These are phyloP conservation scores for Astrephomene gubernaculifera DNA, from an alignment of 139 green algal species.

Conservation along the genomic window DNA sequence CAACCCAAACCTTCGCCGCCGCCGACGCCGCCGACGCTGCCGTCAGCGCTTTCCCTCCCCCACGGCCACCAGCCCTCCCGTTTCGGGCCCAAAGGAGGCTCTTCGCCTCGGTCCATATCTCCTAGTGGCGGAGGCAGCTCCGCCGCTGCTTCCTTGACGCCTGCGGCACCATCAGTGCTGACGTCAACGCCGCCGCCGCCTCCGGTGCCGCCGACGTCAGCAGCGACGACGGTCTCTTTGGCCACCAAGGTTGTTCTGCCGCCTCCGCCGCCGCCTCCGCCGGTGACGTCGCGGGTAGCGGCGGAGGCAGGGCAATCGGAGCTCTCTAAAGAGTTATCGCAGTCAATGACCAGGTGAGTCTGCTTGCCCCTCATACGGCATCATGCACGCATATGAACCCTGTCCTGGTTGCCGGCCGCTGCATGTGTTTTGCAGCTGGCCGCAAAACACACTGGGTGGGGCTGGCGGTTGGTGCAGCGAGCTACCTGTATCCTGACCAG, in stretches of 20 bases:
- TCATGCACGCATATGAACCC: too few relatives aligned
- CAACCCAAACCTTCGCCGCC: not conserved
- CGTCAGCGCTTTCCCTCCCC: not conserved
- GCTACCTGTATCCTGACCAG: too few relatives aligned
- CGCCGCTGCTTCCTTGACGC: too few relatives aligned
- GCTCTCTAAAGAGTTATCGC: too few relatives aligned
- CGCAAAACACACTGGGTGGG: too few relatives aligned
- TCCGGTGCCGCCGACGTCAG: not conserved
- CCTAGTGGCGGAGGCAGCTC: not conserved
- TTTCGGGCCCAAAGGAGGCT: constrained; percentile 6
- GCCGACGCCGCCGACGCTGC: not conserved
- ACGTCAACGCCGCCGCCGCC: not conserved
- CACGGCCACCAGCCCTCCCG: not conserved
- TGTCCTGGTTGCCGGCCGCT: too few relatives aligned
- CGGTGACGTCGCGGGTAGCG: too few relatives aligned
- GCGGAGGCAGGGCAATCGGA: not conserved
- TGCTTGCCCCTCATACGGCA: too few relatives aligned
- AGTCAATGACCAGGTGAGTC: too few relatives aligned
- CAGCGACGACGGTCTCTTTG: not conserved
- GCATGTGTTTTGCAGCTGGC: too few relatives aligned
- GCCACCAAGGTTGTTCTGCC: not conserved
- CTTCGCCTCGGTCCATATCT: not conserved
- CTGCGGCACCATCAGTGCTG: too few relatives aligned
- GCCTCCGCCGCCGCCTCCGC: not conserved
- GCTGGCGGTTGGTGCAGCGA: too few relatives aligned